phyloP scores from a whole-genome alignment of 345 rosid genomes.

The Syzygium aqueum region DNA sequence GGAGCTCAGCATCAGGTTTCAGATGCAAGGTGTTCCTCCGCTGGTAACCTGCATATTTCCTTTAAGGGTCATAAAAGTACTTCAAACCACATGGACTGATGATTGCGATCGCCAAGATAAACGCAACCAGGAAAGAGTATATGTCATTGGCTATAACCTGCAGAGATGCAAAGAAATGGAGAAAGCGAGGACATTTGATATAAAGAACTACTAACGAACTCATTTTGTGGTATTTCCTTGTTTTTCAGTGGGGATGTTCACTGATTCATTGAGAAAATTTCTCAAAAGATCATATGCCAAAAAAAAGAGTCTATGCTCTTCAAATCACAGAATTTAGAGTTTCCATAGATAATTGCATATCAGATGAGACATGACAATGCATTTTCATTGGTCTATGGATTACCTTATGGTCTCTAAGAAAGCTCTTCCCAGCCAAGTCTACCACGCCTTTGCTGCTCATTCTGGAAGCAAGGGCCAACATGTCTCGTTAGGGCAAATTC shows the following conservation, averaged over 20 bases:
- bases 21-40: slow-evolving; percentile 12
- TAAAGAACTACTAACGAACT: not conserved
- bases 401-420: not conserved
- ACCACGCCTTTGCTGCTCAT: not conserved
- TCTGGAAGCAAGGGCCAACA: not conserved
- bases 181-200: not conserved
- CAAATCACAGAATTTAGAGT: not conserved
- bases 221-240: not conserved
- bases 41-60: not conserved
- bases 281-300: not conserved
- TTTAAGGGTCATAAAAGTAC: not conserved
- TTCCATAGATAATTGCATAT: not conserved
- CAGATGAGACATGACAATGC: not conserved
- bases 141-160: not conserved
- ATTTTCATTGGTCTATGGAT: not conserved
- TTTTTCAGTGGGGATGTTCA: not conserved
- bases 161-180: not conserved
- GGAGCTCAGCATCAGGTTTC: slow-evolving; percentile 11
- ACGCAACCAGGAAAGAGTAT: not conserved
- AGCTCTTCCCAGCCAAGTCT: not conserved
- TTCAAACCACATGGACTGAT: not conserved
- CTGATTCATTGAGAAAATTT: not conserved
- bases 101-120: not conserved
- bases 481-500: not conserved
- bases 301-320: not conserved